A percentile compares a stretch with the other conserved stretches of the same genome.
Evolutionary conservation across 257 asterid genomes (phyloP).

Genomic region (Cynanchum wilfordii): DNA sequence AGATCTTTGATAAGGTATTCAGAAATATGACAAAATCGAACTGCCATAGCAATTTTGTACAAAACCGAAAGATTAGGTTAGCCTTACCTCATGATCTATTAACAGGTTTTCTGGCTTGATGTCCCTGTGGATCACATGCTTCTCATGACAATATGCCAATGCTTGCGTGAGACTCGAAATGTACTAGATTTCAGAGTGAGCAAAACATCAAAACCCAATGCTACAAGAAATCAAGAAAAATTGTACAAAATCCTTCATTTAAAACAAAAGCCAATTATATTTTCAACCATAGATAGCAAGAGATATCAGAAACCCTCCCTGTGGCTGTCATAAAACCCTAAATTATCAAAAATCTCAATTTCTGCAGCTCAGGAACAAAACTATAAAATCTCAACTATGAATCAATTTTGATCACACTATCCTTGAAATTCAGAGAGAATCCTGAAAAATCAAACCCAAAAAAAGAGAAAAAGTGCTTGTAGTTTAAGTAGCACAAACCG

Average conservation of each 20-base stretch:
- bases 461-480: neutral
- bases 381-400: neutral
- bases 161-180: constrained; percentile 85
- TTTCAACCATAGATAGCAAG: neutral
- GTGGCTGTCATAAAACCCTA: neutral
- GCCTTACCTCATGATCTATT: constrained; percentile 88
- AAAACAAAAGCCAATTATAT: neutral
- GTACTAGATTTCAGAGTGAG: constrained; percentile 34
- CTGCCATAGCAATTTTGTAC: neutral
- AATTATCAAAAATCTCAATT: neutral
- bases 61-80: neutral
- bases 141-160: constrained; percentile 81
- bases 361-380: neutral
- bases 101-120: constrained; percentile 95
- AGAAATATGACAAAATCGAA: neutral
- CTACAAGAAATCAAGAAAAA: neutral
- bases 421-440: neutral
- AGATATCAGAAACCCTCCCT: neutral
- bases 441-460: neutral
- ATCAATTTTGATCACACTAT: no score
- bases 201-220: constrained; percentile 2
- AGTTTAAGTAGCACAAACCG: constrained; percentile 29
- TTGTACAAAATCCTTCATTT: neutral
- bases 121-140: constrained; percentile 95
- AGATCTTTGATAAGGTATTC: no score